Evolutionary conservation across 768 basidiomycete genomes (phyloP).

Genomic region (Pholiota molesta): DNA sequence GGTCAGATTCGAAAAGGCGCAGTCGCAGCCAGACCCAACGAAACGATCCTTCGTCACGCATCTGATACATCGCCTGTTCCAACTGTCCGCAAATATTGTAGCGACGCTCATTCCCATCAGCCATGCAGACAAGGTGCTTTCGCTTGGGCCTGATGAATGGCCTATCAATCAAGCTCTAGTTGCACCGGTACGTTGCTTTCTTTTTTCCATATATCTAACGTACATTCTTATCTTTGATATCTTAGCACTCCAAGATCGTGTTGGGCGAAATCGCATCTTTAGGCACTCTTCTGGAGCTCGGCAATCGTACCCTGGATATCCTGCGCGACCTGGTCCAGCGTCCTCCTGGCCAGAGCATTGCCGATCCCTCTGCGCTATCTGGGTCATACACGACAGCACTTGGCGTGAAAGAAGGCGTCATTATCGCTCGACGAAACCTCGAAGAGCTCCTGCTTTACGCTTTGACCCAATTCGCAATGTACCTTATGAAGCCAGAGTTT

Average conservation of each 20-base stretch:
- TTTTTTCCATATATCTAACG: neutral
- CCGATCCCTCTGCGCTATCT: slow-evolving; percentile 30
- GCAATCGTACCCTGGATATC: slow-evolving; percentile 75
- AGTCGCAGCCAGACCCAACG: slow-evolving; percentile 55
- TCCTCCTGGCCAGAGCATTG: slow-evolving; percentile 59
- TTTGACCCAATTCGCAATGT: slow-evolving; percentile 78
- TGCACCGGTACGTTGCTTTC: slow-evolving; percentile 60
- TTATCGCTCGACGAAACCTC: slow-evolving; percentile 60
- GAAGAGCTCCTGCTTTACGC: slow-evolving; percentile 73
- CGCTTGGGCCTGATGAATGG: slow-evolving; percentile 73
- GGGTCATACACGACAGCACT: slow-evolving; percentile 36
- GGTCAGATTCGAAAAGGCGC: slow-evolving; percentile 65
- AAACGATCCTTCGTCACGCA: slow-evolving; percentile 75
- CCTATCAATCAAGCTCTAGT: slow-evolving; percentile 67
- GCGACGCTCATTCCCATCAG: slow-evolving; percentile 72
- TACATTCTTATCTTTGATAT: slow-evolving; percentile 6
- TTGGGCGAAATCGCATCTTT: slow-evolving; percentile 81
- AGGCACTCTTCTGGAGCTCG: slow-evolving; percentile 87
- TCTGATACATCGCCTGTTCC: slow-evolving; percentile 72
- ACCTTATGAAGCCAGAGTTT: slow-evolving; percentile 74
- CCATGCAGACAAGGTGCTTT: slow-evolving; percentile 67
- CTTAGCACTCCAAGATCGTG: slow-evolving; percentile 84
- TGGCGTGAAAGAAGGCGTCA: slow-evolving; percentile 60
- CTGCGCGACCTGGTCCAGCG: slow-evolving; percentile 67
- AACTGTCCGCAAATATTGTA: slow-evolving; percentile 69